Conservation (phyloP, 179 eudicot species). For the Vitellaria paradoxa region DNA sequence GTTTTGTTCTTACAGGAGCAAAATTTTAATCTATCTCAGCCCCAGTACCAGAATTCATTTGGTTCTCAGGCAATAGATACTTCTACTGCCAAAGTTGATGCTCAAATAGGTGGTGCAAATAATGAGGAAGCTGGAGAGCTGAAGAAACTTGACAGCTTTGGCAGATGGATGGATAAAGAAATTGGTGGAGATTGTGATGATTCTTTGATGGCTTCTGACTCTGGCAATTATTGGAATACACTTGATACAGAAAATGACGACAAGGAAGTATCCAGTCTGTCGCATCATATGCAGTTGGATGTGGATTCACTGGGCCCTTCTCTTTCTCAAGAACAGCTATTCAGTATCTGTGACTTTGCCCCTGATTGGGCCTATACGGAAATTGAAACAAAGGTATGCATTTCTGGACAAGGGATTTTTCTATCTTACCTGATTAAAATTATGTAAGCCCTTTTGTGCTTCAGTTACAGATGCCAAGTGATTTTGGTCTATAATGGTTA, state of each 20-base stretch:
- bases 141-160: slow-evolving; percentile 75
- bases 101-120: slow-evolving; percentile 4
- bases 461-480: not conserved
- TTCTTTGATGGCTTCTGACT: slow-evolving; percentile 43
- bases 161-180: slow-evolving; percentile 74
- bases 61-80: slow-evolving; percentile 2
- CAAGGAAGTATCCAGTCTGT: slow-evolving; percentile 30
- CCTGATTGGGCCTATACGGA: slow-evolving; percentile 57
- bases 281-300: slow-evolving; percentile 36
- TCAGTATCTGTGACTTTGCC: slow-evolving; percentile 61
- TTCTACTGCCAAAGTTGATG: slow-evolving; percentile 9
- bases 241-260: slow-evolving; percentile 45
- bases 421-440: not conserved
- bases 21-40: not conserved
- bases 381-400: slow-evolving; percentile 44
- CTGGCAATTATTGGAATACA: slow-evolving; percentile 57
- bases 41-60: not conserved
- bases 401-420: not conserved
- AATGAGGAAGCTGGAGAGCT: slow-evolving; percentile 19
- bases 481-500: not conserved
- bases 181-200: slow-evolving; percentile 54
- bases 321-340: slow-evolving; percentile 70
- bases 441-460: not conserved
- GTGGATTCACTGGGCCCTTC: slow-evolving; percentile 59
- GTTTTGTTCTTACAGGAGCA: slow-evolving; percentile 7